A percentile compares a stretch with the other conserved stretches of the same genome.
These are phyloP conservation scores for Apophysomyces trapeziformis DNA, from an alignment of 371 early-diverging fungal genomes.

Conservation along the genomic window DNA sequence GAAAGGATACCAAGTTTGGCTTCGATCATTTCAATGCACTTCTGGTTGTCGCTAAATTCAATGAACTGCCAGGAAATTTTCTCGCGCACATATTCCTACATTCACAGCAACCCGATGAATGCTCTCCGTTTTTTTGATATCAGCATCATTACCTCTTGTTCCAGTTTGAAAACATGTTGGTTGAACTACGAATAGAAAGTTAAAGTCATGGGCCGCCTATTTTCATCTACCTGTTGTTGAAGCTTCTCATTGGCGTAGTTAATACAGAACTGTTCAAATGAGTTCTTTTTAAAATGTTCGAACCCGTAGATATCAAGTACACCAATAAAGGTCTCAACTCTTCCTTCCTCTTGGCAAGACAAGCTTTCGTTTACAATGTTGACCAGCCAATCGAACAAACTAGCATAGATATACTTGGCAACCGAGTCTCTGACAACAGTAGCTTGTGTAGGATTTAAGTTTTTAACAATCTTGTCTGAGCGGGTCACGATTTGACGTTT, in stretches of 20 bases:
- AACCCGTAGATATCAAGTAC: constrained; percentile 97
- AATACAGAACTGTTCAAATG: constrained; percentile 87
- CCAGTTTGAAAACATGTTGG: constrained; percentile 78
- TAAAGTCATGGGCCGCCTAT: background rate
- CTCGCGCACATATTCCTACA: constrained; percentile 87
- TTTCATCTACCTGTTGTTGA: constrained; percentile 80
- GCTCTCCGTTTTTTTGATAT: constrained; percentile 71
- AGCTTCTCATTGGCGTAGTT: constrained; percentile 86
- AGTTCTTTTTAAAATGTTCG: constrained; percentile 97
- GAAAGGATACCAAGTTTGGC: constrained; percentile 93
- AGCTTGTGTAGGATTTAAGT: constrained; percentile 76
- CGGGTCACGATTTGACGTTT: constrained; percentile 88
- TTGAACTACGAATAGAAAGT: constrained; percentile 64
- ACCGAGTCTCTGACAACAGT: constrained; percentile 89
- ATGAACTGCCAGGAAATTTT: constrained; percentile 90
- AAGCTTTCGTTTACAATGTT: constrained; percentile 82
- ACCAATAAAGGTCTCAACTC: constrained; percentile 81
- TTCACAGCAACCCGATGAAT: background rate
- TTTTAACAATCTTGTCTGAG: constrained; percentile 84
- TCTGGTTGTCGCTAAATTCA: constrained; percentile 99
- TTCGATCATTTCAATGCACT: constrained; percentile 99
- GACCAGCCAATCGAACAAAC: constrained; percentile 95
- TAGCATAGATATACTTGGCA: constrained; percentile 93
- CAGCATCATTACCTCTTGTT: constrained; percentile 84
- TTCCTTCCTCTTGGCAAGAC: constrained; percentile 58